Base-by-base conservation (phyloP, 352 stramenopile genomes). In the Phytophthora podocarpi region DNA sequence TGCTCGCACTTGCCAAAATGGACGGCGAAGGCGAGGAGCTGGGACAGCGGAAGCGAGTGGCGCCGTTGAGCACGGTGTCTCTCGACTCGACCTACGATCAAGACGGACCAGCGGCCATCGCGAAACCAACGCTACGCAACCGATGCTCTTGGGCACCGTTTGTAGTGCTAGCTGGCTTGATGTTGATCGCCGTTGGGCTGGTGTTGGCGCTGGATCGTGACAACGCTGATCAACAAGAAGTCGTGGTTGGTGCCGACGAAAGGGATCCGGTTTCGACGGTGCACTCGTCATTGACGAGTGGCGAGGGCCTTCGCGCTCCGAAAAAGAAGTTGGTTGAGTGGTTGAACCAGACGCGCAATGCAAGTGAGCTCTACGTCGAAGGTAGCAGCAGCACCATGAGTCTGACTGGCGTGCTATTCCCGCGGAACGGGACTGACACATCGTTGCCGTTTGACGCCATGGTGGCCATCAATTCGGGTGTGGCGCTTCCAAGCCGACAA, bases 31-130 rank as follows among this genome's bases (percentile, higher is more conserved):
- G 18, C 3, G 46, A 48, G 16, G 48, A 11, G 15, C 15, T 41
- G 18, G 36, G 23, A 15, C 23, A 45, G 24, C 36, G 31, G n/a
- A 72, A 75, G 48, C 62, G 35, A 18, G 37, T 42, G 15, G 46
- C 41, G 23, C 39, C 56, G 20, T 37, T 48, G n/a, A 75, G 67
- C 27, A 72, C 62, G 23, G 56, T 69, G n/a, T 75, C 67, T 10
- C 55, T 75, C 15, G 62, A 68, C 15, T 68, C 67, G 28, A 58
- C 32, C 1, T 65, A 59, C 9, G 61, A 64, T 15, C 21, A 42
- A 13, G 45, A 28, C 5, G 52, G 12, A 59, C 27, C n/a, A 36
- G 8, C 20, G 15, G 24, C 26, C 12, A 20, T n/a, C 5, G 21
- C 8, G 35, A 63, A 62, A 23, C 28, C 20, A 30, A 11, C 40